Evolutionary conservation across 768 basidiomycete species (phyloP).

Genomic region (Leccinellum rugosiceps): DNA sequence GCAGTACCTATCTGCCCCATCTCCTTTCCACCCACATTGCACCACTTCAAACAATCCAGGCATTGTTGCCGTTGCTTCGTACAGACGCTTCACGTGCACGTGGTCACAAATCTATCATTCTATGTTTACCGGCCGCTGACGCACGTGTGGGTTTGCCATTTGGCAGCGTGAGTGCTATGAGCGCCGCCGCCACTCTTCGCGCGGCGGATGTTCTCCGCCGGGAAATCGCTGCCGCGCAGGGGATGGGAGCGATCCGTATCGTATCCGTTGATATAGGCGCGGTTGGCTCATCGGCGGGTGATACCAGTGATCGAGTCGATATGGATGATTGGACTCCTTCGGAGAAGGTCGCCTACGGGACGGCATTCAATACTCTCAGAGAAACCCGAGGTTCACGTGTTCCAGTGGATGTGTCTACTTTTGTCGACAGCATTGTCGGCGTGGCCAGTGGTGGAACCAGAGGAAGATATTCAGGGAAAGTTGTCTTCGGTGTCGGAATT

Average conservation of each 20-base stretch:
- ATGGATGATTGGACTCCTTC: slow-evolving; percentile 74
- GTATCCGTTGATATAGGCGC: slow-evolving; percentile 73
- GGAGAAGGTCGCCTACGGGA: slow-evolving; percentile 69
- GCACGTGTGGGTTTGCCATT: slow-evolving; percentile 75
- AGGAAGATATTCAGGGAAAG: slow-evolving; percentile 34
- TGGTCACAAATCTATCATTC: slow-evolving; percentile 48
- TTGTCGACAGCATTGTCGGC: slow-evolving; percentile 56
- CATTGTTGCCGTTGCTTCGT: slow-evolving; percentile 73
- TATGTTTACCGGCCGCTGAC: slow-evolving; percentile 74
- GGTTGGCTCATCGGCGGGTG: slow-evolving; percentile 31
- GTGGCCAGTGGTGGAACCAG: slow-evolving; percentile 57
- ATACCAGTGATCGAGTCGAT: slow-evolving; percentile 39
- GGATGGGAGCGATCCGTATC: slow-evolving; percentile 51
- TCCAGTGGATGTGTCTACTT: slow-evolving; percentile 53
- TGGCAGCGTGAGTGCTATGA: slow-evolving; percentile 64
- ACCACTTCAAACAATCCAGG: slow-evolving; percentile 74
- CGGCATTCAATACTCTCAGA: slow-evolving; percentile 56
- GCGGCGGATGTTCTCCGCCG: slow-evolving; percentile 71
- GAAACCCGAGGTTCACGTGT: slow-evolving; percentile 44
- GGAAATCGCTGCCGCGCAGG: slow-evolving; percentile 66
- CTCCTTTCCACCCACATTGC: slow-evolving; percentile 72
- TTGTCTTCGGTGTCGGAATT: slow-evolving; percentile 44
- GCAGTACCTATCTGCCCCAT: slow-evolving; percentile 63
- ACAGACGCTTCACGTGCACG: slow-evolving; percentile 54
- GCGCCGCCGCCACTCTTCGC: slow-evolving; percentile 66